Evolutionary conservation across 2,329 filamentous ascomycete species (phyloP).

Genomic region (Teratosphaeriaceae sp.): DNA sequence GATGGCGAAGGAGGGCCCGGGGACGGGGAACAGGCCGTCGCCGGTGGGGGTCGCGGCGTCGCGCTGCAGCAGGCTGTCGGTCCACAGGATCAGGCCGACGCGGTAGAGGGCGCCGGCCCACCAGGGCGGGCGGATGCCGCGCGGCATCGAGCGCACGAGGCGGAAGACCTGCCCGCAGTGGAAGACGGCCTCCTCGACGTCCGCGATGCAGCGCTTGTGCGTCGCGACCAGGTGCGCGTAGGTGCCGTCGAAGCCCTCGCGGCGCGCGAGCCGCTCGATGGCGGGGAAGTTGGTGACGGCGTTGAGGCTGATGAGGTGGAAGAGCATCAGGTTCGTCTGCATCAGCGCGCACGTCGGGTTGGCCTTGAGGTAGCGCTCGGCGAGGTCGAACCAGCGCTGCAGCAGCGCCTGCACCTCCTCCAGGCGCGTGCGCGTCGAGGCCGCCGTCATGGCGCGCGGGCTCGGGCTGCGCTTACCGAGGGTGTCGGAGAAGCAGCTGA

Average conservation of each 20-base stretch:
- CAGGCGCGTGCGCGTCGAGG: conserved; percentile 53
- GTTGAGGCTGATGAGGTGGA: conserved; percentile 65
- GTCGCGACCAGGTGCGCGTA: conserved; percentile 49
- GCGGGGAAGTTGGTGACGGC: conserved; percentile 61
- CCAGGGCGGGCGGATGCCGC: conserved; percentile 58
- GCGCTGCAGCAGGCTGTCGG: conserved; percentile 51
- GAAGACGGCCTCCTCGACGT: conserved; percentile 57
- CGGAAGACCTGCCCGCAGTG: conserved; percentile 63
- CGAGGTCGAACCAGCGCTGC: conserved; percentile 62
- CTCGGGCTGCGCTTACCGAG: conserved; percentile 40
- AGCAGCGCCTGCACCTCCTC: conserved; percentile 60
- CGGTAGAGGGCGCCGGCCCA: conserved; percentile 66
- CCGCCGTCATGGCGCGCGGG: conserved; percentile 47
- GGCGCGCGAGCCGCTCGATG: conserved; percentile 59
- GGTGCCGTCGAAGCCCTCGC: conserved; percentile 51
- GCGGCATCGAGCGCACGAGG: conserved; percentile 54
- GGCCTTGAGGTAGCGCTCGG: conserved; percentile 48
- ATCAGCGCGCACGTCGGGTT: conserved; percentile 54
- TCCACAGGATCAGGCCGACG: conserved; percentile 57
- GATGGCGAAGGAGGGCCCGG: conserved; percentile 41
- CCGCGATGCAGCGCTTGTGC: conserved; percentile 57
- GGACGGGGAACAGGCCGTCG: conserved; percentile 31
- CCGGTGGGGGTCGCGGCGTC: conserved; percentile 35
- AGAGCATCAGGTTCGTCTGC: conserved; percentile 60
- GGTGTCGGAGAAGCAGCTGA: conserved; percentile 58